These are phyloP conservation scores for Cladosporium sp. DNA, from an alignment of 2,329 filamentous ascomycete species.

Conservation along the genomic window DNA sequence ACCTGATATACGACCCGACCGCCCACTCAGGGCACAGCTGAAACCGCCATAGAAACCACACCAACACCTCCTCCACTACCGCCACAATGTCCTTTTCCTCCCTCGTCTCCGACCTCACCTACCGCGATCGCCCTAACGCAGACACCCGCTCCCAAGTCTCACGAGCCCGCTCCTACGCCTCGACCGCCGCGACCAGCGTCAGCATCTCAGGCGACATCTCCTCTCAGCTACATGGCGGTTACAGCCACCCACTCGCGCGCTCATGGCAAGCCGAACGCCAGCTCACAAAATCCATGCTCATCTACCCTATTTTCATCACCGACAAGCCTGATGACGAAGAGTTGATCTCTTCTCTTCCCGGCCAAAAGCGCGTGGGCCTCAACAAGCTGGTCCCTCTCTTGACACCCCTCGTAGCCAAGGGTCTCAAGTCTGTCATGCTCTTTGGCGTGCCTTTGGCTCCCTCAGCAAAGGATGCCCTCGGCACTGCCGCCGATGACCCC, in stretches of 20 bases:
- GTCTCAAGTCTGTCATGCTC: conserved; percentile 85
- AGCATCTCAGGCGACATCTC: conserved; percentile 49
- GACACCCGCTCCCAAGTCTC: conserved; percentile 44
- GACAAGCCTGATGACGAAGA: conserved; percentile 91
- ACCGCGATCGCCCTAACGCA: conserved; percentile 43
- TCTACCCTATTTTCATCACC: conserved; percentile 94
- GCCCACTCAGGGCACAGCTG: neutral
- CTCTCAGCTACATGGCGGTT: conserved; percentile 49
- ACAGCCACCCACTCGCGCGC: conserved; percentile 47
- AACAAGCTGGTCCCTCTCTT: conserved; percentile 83
- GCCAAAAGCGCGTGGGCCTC: conserved; percentile 81
- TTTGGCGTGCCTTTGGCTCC: conserved; percentile 87
- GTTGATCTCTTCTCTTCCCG: conserved; percentile 82
- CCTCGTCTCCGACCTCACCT: conserved; percentile 48
- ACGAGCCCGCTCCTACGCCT: conserved; percentile 45
- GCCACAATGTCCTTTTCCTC: conserved; percentile 47
- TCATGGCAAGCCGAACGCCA: conserved; percentile 51
- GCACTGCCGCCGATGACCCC: conserved; percentile 88
- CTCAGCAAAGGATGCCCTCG: conserved; percentile 81
- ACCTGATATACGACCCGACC: neutral
- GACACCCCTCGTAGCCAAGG: conserved; percentile 80
- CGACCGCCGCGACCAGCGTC: conserved; percentile 49
- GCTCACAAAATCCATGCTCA: conserved; percentile 77
- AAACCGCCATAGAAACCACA: neutral
- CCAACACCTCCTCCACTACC: neutral